These are phyloP conservation scores for Entomortierella beljakovae DNA, from an alignment of 192 early-diverging fungal species.

Conservation along the genomic window DNA sequence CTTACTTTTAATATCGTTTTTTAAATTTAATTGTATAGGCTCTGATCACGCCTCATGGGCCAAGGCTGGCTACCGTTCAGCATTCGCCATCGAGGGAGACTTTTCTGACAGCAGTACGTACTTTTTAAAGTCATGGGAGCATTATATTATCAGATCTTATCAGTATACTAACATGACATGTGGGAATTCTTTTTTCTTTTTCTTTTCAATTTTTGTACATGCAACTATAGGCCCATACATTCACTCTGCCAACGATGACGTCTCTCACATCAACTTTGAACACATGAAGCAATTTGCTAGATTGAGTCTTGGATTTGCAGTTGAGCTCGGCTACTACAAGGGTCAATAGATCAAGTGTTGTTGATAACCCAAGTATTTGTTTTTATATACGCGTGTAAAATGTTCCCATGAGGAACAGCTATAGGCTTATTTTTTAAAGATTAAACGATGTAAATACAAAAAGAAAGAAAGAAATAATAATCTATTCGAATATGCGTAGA, in stretches of 20 bases:
- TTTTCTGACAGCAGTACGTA: conserved; percentile 72
- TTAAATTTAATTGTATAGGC: conserved; percentile 45
- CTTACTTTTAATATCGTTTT: not conserved
- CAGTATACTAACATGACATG: not conserved
- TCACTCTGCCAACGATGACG: conserved; percentile 84
- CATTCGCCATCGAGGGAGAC: conserved; percentile 85
- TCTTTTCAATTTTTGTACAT: not conserved
- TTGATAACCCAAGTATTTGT: too few species aligned
- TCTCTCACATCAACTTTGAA: conserved; percentile 81
- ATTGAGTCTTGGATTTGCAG: conserved; percentile 81
- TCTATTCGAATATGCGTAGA: too few species aligned
- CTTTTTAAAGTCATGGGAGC: not conserved
- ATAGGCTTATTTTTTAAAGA: too few species aligned
- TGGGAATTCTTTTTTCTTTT: not conserved
- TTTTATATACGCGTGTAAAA: too few species aligned
- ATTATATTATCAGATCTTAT: not conserved
- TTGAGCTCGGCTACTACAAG: conserved; percentile 75
- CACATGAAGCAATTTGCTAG: conserved; percentile 94
- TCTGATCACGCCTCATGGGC: conserved; percentile 95
- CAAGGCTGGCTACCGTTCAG: conserved; percentile 87
- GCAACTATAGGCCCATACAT: conserved; percentile 66
- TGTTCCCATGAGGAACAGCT: too few species aligned
- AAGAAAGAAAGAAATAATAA: too few species aligned
- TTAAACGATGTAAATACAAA: too few species aligned
- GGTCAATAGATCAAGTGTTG: too few species aligned